These are phyloP conservation scores for Ilex paraguariensis DNA, from an alignment of 305 asterid species.

Conservation along the genomic window DNA sequence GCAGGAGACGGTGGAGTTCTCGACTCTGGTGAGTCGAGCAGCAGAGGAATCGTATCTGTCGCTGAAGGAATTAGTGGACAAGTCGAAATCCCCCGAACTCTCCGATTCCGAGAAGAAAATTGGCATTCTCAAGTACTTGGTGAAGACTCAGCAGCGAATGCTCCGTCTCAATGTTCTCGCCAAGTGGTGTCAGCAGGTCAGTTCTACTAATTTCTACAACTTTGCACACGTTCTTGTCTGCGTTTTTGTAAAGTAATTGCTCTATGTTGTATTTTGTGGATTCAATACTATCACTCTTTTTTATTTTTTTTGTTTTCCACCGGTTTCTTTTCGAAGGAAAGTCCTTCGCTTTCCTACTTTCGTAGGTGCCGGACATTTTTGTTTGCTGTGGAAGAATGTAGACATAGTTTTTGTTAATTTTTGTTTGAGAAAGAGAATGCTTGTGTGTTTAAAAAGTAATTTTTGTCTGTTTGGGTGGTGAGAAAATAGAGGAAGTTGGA, in stretches of 20 bases:
- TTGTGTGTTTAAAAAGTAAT: no score
- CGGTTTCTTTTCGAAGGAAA: no score
- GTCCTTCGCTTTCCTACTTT: not conserved
- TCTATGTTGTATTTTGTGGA: constrained; percentile 1
- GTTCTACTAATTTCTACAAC: not conserved
- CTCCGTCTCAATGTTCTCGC: constrained; percentile 96
- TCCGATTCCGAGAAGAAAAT: constrained; percentile 91
- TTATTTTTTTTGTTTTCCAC: no score
- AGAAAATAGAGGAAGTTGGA: no score
- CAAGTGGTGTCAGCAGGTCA: constrained; percentile 98
- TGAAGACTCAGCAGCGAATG: constrained; percentile 95
- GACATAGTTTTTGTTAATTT: no score
- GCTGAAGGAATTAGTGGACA: constrained; percentile 81
- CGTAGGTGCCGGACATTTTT: not conserved
- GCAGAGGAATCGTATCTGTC: constrained; percentile 76
- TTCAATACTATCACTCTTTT: no score
- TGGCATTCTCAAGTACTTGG: constrained; percentile 80
- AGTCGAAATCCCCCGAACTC: constrained; percentile 59
- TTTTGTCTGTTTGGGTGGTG: no score
- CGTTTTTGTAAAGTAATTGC: not conserved
- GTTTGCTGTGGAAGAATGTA: not conserved
- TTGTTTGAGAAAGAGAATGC: no score
- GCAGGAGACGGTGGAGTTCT: constrained; percentile 82
- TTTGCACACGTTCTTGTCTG: not conserved
- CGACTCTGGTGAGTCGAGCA: constrained; percentile 68